These are phyloP conservation scores for Pyrus betulifolia DNA, from an alignment of 306 rosid genomes.

Conservation along the genomic window DNA sequence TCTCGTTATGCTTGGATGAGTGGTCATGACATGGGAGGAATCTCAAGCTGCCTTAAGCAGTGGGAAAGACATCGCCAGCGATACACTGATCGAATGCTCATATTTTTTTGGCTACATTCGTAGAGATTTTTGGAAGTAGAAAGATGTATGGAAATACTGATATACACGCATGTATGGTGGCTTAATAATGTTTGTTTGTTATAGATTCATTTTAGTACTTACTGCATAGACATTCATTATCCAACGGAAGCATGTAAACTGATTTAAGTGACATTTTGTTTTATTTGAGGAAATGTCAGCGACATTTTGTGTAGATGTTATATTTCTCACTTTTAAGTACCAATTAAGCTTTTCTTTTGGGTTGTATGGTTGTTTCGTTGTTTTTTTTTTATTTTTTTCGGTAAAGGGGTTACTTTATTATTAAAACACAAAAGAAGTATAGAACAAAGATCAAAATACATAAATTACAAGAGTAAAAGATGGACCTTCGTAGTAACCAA, in stretches of 20 bases:
- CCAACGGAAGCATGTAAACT: background rate
- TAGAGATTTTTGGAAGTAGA: slow-evolving; percentile 3
- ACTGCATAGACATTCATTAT: background rate
- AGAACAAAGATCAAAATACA: too few relatives aligned
- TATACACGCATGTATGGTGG: background rate
- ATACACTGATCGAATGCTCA: slow-evolving; percentile 10
- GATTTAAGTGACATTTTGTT: background rate
- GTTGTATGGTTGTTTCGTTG: background rate
- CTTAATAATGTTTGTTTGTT: background rate
- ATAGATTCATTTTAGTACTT: background rate
- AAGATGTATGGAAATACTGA: slow-evolving; percentile 4
- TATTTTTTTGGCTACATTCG: background rate
- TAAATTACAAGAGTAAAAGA: too few relatives aligned
- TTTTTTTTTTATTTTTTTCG: too few relatives aligned
- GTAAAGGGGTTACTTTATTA: too few relatives aligned
- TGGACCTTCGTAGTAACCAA: too few relatives aligned
- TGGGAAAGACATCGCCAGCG: slow-evolving; percentile 2
- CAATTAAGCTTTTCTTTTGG: background rate
- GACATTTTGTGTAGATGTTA: too few relatives aligned
- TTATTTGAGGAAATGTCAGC: too few relatives aligned
- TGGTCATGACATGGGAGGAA: slow-evolving; percentile 10
- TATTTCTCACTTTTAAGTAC: too few relatives aligned
- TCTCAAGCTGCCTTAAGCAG: slow-evolving; percentile 1
- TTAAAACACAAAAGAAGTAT: too few relatives aligned
- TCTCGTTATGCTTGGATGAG: background rate